phyloP scores from a whole-genome alignment of 2,329 filamentous ascomycete genomes.

The Cercospora brassicicola region DNA sequence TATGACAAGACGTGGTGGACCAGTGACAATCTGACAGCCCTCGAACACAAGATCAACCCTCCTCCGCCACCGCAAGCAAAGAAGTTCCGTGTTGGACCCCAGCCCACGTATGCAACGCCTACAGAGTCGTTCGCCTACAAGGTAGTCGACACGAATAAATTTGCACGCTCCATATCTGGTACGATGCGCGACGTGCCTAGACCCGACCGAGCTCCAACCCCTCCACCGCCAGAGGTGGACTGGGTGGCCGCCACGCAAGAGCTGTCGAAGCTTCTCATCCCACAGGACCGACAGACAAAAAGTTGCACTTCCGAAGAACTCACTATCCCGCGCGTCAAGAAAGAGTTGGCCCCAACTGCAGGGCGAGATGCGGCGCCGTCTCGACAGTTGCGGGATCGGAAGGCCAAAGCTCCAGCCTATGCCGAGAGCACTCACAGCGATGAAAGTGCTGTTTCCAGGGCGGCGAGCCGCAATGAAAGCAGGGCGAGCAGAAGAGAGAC shows the following conservation, averaged over 20 bases:
- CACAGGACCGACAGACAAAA: conserved; percentile 68
- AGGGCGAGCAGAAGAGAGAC: conserved; percentile 38
- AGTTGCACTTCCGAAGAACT: conserved; percentile 80
- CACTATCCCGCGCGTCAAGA: conserved; percentile 49
- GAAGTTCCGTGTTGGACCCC: conserved; percentile 57
- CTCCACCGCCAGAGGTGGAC: conserved; percentile 75
- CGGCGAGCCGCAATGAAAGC: conserved; percentile 27
- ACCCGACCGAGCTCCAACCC: conserved; percentile 54
- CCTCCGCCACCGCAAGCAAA: conserved; percentile 54
- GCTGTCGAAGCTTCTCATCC: conserved; percentile 78
- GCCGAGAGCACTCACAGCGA: conserved; percentile 32
- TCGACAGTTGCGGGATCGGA: conserved; percentile 61
- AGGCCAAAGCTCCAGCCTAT: conserved; percentile 26
- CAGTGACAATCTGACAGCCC: conserved; percentile 60
- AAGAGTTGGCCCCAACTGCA: conserved; percentile 59
- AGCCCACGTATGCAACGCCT: conserved; percentile 78
- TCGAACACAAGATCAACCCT: conserved; percentile 62
- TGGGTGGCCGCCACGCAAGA: conserved; percentile 86
- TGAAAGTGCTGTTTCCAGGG: conserved; percentile 27
- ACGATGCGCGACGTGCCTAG: conserved; percentile 44
- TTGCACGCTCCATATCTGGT: conserved; percentile 64
- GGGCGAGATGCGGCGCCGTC: conserved; percentile 48
- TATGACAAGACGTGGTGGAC: conserved; percentile 52
- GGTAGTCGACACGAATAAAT: conserved; percentile 66
- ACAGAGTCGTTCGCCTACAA: conserved; percentile 86